Evolutionary conservation across 2,329 filamentous ascomycete species (phyloP).

Genomic region (Beauveria australis): DNA sequence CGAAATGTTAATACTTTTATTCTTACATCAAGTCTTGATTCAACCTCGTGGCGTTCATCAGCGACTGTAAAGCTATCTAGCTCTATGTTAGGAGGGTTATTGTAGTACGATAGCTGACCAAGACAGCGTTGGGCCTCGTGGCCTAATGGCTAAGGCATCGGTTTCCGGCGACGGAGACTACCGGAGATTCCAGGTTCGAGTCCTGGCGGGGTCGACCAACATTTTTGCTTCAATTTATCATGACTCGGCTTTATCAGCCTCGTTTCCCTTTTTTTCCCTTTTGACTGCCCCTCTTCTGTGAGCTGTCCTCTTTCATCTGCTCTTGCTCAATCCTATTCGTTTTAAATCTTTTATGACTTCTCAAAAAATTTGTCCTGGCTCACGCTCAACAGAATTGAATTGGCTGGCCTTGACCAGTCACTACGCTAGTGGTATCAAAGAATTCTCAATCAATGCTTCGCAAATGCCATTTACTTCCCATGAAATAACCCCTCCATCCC

Average conservation of each 20-base stretch:
- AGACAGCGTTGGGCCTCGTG: neutral
- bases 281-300: neutral
- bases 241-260: neutral
- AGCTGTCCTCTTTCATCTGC: neutral
- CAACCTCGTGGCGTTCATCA: too few relatives aligned
- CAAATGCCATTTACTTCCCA: neutral
- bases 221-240: neutral
- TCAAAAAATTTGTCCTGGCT: neutral
- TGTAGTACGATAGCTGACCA: neutral
- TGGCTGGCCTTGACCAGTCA: neutral
- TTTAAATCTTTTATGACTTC: too few relatives aligned
- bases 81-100: neutral
- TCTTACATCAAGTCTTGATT: too few relatives aligned
- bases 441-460: neutral
- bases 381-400: too few relatives aligned
- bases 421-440: neutral
- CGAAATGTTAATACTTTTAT: too few relatives aligned
- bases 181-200: constrained; percentile 10
- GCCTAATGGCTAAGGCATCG: constrained; percentile 9
- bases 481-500: too few relatives aligned
- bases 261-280: neutral
- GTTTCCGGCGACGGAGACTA: constrained; percentile 3
- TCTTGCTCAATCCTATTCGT: too few relatives aligned
- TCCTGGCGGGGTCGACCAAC: constrained; percentile 6
- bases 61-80: too few relatives aligned